Base-by-base conservation (phyloP, 345 rosid species). In the Reutealis trisperma region DNA sequence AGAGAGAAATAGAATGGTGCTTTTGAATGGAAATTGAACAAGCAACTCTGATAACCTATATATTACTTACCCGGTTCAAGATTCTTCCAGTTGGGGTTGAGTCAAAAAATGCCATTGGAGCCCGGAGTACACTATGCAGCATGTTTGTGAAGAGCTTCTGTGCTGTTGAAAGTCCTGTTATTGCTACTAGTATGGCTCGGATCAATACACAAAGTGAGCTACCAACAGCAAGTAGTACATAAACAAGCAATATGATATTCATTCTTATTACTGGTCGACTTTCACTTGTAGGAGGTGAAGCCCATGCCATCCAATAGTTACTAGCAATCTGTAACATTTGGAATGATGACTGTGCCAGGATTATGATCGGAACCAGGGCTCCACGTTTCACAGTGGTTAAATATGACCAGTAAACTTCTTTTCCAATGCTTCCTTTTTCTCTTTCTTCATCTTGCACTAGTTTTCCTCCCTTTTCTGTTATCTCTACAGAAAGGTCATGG, bases 281-380 rank as follows among this genome's bases (percentile, higher is more conserved):
- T 9, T 91, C 90, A 44, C 82, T 83, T 47, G 94, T 86, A 51
- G 98, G 78, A 78, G 98, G 93, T 82, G 88, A 85, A 84, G 91
- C 82, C 96, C 97, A 93, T 67, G 98, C 95, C 94, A 94, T 93
- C 98, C 98, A 94, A 70, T 91, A 94, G 71, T 94, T 94, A 72
- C 98, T 93, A 32, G 92, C 90, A 49, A 93, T 84, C 84, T 94
- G 97, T 45, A 94, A 81, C 71, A 86, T 73, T 84, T 94, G 98
- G 87, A 91, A 94, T 25, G 87, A 84, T 77, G 92, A 84, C 85
- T 94, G 98, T 67, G 98, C 97, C 86, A 94, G 67, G 74, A 94
- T 49, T 82, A 94, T 93, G 76, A 90, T 15, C 4, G 97, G 98
- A 72, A 93, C 85, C 44, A 94, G 79, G 57, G 84, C 83, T 54